A percentile compares a stretch with the other conserved stretches of the same genome.
These are phyloP conservation scores for Chaetomium tenue DNA, from an alignment of 495 filamentous ascomycete genomes.

Conservation along the genomic window DNA sequence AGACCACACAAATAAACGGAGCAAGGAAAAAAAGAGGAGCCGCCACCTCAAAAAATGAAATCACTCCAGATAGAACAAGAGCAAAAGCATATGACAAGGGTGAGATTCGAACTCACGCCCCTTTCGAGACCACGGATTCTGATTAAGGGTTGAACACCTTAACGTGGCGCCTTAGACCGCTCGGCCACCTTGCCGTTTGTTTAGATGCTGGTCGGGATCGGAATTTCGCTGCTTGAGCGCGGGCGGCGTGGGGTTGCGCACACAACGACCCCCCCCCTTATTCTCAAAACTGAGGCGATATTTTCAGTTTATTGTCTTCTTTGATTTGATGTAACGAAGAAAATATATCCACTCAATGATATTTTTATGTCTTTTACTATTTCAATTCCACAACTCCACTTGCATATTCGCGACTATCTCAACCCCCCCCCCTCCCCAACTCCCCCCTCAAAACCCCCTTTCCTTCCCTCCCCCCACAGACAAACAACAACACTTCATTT, in stretches of 20 bases:
- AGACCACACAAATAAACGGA: neutral
- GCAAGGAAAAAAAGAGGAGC: neutral
- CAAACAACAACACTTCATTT: too few relatives aligned
- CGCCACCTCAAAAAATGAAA: neutral
- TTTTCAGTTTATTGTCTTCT: too few relatives aligned
- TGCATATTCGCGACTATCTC: neutral
- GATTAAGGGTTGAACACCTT: constrained; percentile 26
- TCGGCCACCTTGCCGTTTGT: constrained; percentile 23
- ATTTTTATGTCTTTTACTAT: too few relatives aligned
- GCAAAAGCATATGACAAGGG: constrained; percentile 23
- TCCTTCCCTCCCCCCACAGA: too few relatives aligned
- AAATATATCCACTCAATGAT: too few relatives aligned
- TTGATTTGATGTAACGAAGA: too few relatives aligned
- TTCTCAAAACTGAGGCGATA: too few relatives aligned
- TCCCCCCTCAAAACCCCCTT: neutral
- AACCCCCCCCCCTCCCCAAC: neutral
- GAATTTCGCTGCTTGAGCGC: neutral
- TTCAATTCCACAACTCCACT: too few relatives aligned
- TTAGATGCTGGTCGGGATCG: neutral
- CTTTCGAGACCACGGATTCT: constrained; percentile 22
- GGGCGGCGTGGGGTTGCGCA: neutral
- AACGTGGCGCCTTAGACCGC: constrained; percentile 28
- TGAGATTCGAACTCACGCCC: constrained; percentile 26
- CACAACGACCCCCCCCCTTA: neutral
- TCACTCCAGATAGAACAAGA: neutral